Base-by-base conservation (phyloP, 2,329 filamentous ascomycete genomes). In the Dactylellina cionopaga region DNA sequence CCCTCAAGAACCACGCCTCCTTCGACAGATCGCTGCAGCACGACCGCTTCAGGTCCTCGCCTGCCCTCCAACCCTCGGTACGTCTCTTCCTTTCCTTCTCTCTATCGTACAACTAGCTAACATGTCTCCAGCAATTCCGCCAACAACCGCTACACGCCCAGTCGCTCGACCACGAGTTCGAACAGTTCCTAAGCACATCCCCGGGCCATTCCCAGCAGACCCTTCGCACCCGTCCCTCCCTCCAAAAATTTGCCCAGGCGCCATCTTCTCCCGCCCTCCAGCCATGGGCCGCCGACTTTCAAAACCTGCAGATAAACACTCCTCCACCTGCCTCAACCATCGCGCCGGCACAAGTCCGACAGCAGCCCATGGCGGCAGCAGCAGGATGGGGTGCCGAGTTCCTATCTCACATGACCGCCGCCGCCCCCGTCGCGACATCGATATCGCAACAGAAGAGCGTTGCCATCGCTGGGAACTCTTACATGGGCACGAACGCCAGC, bases 21-120 rank as follows among this genome's bases (percentile, higher is more conserved):
- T 84, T 86, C 74, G 89, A 92, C 78, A 84, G 89, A 60, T 88
- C 88, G 7, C 83, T 90, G 51, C 90, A 92, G 78, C 90, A 92
- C 79, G 90, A 92, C 80, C 88, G 89, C 55, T 77, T 90, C 47
- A 80, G 83, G 33, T 81, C 84, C 7, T 84, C 85, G 70, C 83
- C 85, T 60, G 81, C 84, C 56, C 83, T 85, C 44, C 47, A 64
- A 43, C 35, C 58, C 52, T 85, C 88, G 80, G 88, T 88, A 80
- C 74, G 81, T 74, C 37, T 11, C 15, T 10, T 6, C 1, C 37
- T 76, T 24, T n/a, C 49, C 75, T 76, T 33, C 35, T 31, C 1
- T 7, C 4, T 2, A 60, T 73, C 4, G n/a, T 76, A 46, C 24
- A 17, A 24, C 72, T n/a, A n/a, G 27, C 62, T 77, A 58, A 77